These are phyloP conservation scores for Brassica nigra DNA, from an alignment of 345 rosid species.

Conservation along the genomic window DNA sequence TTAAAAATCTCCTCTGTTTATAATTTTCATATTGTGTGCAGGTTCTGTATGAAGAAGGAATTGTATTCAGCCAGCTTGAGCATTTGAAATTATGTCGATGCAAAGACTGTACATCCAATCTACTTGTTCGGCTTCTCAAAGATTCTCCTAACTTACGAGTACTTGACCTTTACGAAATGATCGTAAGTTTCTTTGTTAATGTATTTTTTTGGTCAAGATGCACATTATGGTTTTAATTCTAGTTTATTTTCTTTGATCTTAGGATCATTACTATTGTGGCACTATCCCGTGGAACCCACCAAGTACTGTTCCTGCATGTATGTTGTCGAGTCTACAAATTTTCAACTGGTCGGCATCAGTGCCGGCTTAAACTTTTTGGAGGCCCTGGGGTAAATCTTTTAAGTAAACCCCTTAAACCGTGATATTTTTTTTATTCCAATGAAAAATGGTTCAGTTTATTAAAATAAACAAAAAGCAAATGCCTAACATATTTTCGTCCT, in stretches of 20 bases:
- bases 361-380: too few species aligned
- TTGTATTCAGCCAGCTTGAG: not conserved
- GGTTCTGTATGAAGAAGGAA: constrained; percentile 1
- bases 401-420: too few species aligned
- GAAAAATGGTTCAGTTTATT: too few species aligned
- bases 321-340: constrained; percentile 6
- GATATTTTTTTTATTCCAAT: too few species aligned
- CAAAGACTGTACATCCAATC: constrained; percentile 3
- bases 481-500: too few species aligned
- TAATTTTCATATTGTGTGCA: not conserved
- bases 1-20: not conserved
- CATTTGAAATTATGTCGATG: constrained; percentile 3
- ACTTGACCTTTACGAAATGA: not conserved
- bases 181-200: not conserved
- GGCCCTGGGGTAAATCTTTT: too few species aligned
- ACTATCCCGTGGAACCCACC: not conserved
- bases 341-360: constrained; percentile 6
- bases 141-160: constrained; percentile 7
- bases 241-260: not conserved
- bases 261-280: constrained; percentile 2
- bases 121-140: constrained; percentile 4
- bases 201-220: not conserved
- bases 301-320: constrained; percentile 9
- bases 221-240: not conserved
- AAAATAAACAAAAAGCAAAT: too few species aligned